Evolutionary conservation across 169 alveolate species (phyloP), one percentile per base, ranked within the genome.

Genomic region (Plasmodium billcollinsi): DNA sequence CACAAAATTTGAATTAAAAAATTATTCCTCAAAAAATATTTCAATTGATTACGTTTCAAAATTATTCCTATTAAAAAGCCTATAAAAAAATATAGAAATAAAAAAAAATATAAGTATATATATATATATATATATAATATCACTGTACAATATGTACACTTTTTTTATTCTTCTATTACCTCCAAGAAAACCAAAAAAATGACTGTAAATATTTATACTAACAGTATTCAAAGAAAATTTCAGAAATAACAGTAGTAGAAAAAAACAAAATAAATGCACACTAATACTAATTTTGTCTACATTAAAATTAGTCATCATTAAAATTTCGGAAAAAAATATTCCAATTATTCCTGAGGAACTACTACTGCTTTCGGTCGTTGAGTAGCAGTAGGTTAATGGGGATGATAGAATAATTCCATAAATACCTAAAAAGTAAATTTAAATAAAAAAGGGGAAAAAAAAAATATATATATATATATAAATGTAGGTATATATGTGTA

Each of bases 311-410:
- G 92, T 86, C 92, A 86, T 86, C 80, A 86, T 70, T 72, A 86
- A 58, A 86, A 86, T 72, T 86, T 86, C 92, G 11, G 92, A 86
- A 86, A 86, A 86, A 71, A 86, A 86, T 21, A 86, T 86, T 62
- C 92, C 92, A 72, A 86, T 86, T 61, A 86, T 70, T 61, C 92
- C 92, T 15, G 88, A 56, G 9, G 92, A 72, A 52, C 88, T 72
- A 56, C 83, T 71, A 71, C 92, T 86, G 59, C 92, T 86, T 86
- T 86, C 92, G n/a, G 92, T 86, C 33, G 92, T 86, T 63, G 92
- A 86, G 56, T 71, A 70, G 24, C 92, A 86, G 21, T 86, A 86
- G 26, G 92, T 86, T 86, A 86, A 62, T 6, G 92, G 92, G 26
- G 80, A 86, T 3, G 92, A 86, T 49, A 86, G 50, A 24, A 86